Evolutionary conservation across 805 yeast species (phyloP), one percentile per base, ranked within the genome.

Genomic region (Pichia thaimueangensis): DNA sequence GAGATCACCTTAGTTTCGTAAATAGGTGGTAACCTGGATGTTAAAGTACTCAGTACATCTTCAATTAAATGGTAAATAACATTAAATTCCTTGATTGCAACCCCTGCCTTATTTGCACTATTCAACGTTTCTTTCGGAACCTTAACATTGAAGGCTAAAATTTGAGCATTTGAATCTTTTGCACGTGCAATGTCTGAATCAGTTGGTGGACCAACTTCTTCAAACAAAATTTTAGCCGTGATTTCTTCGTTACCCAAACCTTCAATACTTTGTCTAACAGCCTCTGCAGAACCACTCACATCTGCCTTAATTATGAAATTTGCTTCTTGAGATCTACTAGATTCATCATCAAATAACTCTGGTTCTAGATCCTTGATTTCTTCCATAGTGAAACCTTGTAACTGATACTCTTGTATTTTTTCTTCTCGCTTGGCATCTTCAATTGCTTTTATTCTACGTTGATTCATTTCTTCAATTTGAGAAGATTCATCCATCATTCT

Each of bases 241-340:
- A 91, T 91, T 56, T 86, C 94, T 2, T 83, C 85, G 59, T 91
- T 89, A 6, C 97, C 97, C n/a, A 93, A 64, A 11, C 80, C 80
- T 45, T 72, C 70, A 37, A 93, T 77, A 52, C 91, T 79, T 59
- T 89, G 96, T 30, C 68, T 73, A 27, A 93, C 84, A 2, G 98
- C 98, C 58, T 93, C 98, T 0, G 86, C 84, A 0, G 97, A 89
- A 0, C 98, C 98, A 51, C 82, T 80, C 1, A 91, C 97, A 63
- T 93, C 98, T 0, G 96, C 85, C 57, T 86, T 87, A 28, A 93
- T 69, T 22, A 93, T 80, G 50, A 81, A 87, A 24, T 78, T 76
- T 5, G 77, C 63, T 11, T 63, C 64, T 12, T 64, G 59, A 2
- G 49, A 46, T 4, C 53, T 52, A 4, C 52, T 53, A 3, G 58